Base-by-base conservation (phyloP, 352 stramenopile genomes). In the Globisporangium takayamanum region DNA sequence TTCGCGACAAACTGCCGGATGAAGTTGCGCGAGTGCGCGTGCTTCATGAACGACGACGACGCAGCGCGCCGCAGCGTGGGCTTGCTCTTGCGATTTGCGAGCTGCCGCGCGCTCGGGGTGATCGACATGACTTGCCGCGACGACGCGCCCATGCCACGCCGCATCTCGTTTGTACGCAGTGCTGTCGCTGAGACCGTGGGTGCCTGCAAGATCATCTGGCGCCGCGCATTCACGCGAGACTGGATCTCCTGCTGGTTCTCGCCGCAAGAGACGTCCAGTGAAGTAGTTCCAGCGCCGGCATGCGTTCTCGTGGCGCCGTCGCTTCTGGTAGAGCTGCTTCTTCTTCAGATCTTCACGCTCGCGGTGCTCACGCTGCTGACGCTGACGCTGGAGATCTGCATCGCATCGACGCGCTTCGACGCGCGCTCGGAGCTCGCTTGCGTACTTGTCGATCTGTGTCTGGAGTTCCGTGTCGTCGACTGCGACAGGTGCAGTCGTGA, bases 241-340 rank as follows among this genome's bases (percentile, higher is more conserved):
- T 37, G 39, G 20, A 61, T 53, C 37, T 57, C 59, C 36, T 48
- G 48, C 15, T 55, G 10, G 25, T 55, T 57, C 10, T 59, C 42
- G 3, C 3, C 70, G 67, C 45, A 76, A 47, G 6, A 78, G 30
- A 14, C 65, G 62, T 8, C 60, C 68, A 0, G 70, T 51, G 25
- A 78, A 78, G 28, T 76, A 78, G 39, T 74, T 60, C 70, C 70
- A 78, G 45, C 63, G 53, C 6, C 70, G 64, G 46, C 59, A 67
- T 11, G 62, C 70, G n/a, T 64, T 60, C 52, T 78, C 70, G n/a
- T 68, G 49, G 1, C 64, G 46, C 14, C 70, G 70, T 30, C 70
- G 70, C 54, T 66, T 67, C 48, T 76, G 70, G 33, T 71, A 62
- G 16, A 67, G 30, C 66, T 72, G 57, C 49, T 72, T 63, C 56